These are phyloP conservation scores for Coix lacrymajobi DNA, from an alignment of 176 grass and related monocot species.

Conservation along the genomic window DNA sequence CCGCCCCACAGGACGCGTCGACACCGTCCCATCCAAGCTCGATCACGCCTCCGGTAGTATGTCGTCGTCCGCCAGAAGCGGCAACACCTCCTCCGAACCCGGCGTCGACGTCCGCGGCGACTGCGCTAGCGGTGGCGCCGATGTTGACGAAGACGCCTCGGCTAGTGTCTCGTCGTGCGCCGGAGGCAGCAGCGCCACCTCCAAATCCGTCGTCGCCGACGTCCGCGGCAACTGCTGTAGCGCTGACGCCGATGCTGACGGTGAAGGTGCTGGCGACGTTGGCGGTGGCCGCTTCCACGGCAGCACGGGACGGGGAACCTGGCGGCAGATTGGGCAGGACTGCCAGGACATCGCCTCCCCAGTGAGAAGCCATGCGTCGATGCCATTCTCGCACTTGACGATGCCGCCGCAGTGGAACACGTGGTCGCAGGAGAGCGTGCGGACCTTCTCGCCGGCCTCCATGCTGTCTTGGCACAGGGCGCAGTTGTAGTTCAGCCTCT, in stretches of 20 bases:
- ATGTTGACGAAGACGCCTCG: no score
- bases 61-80: no score
- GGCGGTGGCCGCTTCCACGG: background rate
- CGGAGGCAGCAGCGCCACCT: background rate
- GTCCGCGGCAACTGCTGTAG: background rate
- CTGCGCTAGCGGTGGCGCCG: no score
- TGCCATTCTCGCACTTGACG: no score
- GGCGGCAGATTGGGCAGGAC: conserved; percentile 3
- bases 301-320: background rate
- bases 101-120: background rate
- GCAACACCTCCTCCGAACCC: no score
- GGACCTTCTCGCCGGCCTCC: background rate
- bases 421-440: no score
- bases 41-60: no score
- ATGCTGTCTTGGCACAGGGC: background rate
- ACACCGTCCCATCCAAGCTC: background rate
- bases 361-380: no score
- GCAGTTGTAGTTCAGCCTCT: background rate
- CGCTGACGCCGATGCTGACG: no score
- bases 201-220: background rate
- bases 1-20: background rate
- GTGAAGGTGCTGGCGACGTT: no score
- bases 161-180: background rate
- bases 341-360: no score
- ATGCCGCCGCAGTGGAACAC: no score